These are phyloP conservation scores for Saitozyma sp. DNA, from an alignment of 768 basidiomycete species.

Conservation along the genomic window DNA sequence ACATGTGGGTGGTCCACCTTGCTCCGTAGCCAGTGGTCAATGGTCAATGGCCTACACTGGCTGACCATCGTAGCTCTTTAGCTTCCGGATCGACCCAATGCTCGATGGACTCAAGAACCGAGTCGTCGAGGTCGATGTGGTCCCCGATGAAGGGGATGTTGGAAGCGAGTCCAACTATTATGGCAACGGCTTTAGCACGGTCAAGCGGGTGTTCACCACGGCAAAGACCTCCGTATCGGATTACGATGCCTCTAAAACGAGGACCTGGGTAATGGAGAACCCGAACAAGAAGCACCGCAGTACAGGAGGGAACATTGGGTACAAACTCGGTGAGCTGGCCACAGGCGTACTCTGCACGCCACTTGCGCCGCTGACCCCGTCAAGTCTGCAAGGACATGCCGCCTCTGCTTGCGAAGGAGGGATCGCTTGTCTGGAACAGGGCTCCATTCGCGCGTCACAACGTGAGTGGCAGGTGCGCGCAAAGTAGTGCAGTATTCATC, in stretches of 20 bases:
- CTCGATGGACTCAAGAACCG: conserved; percentile 19
- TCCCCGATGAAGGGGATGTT: conserved; percentile 64
- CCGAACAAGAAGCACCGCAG: conserved; percentile 64
- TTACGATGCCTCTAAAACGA: conserved; percentile 66
- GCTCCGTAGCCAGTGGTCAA: too few species aligned
- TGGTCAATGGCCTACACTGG: too few species aligned
- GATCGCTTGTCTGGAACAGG: conserved; percentile 13
- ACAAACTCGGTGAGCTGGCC: too few species aligned
- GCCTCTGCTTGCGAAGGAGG: too few species aligned
- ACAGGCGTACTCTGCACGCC: too few species aligned
- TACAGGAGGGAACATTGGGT: conserved; percentile 55
- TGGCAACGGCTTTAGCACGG: conserved; percentile 76
- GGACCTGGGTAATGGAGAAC: conserved; percentile 83
- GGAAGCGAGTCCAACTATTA: conserved; percentile 77
- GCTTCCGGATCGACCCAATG: conserved; percentile 20
- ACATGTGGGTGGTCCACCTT: too few species aligned
- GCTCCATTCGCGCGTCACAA: conserved; percentile 42
- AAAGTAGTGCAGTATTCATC: conserved; percentile 27
- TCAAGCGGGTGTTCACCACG: conserved; percentile 61
- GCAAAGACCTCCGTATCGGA: conserved; percentile 65
- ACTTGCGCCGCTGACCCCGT: too few species aligned
- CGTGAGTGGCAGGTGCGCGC: conserved; percentile 59
- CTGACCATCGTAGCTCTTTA: conserved; percentile 6
- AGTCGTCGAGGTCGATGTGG: conserved; percentile 26
- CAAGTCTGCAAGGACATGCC: too few species aligned